These are phyloP conservation scores for Neoarthrinium moseri DNA, from an alignment of 2,329 filamentous ascomycete genomes.

Conservation along the genomic window DNA sequence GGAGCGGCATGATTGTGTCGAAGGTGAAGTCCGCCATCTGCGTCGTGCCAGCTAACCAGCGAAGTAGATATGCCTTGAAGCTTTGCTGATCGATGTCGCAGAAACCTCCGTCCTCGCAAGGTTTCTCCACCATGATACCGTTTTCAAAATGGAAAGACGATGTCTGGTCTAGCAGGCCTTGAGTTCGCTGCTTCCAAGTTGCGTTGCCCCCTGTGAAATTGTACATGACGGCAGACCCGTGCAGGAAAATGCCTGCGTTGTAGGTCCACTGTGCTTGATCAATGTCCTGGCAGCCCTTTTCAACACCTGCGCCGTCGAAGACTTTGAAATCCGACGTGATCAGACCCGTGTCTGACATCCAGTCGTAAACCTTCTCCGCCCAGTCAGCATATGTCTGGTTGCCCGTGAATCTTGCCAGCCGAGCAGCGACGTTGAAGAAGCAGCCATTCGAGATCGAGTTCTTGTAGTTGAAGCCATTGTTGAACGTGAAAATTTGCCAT, in stretches of 20 bases:
- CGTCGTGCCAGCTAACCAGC: conserved; percentile 60
- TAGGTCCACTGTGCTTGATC: conserved; percentile 67
- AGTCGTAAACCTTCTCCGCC: conserved; percentile 58
- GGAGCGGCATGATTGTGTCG: conserved; percentile 47
- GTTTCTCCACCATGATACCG: conserved; percentile 61
- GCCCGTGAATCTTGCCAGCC: conserved; percentile 62
- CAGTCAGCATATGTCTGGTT: conserved; percentile 62
- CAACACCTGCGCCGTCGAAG: conserved; percentile 35
- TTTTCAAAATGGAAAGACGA: conserved; percentile 55
- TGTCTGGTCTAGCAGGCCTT: conserved; percentile 55
- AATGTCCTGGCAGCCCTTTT: conserved; percentile 46
- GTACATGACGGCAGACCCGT: conserved; percentile 61
- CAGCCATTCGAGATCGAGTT: conserved; percentile 43
- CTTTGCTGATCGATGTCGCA: conserved; percentile 72
- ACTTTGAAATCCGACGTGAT: conserved; percentile 12
- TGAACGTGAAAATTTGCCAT: conserved; percentile 65
- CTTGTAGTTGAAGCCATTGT: conserved; percentile 55
- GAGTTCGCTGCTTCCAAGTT: conserved; percentile 56
- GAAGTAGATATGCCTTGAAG: conserved; percentile 74
- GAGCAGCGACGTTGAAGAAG: conserved; percentile 50
- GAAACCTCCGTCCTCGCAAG: conserved; percentile 59
- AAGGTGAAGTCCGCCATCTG: conserved; percentile 54
- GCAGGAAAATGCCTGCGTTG: conserved; percentile 66
- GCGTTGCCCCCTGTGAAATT: conserved; percentile 53
- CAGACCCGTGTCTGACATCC: conserved; percentile 32